phyloP scores from a whole-genome alignment of 1,284 basidiomycete species.

The Trichosporon faecale region DNA sequence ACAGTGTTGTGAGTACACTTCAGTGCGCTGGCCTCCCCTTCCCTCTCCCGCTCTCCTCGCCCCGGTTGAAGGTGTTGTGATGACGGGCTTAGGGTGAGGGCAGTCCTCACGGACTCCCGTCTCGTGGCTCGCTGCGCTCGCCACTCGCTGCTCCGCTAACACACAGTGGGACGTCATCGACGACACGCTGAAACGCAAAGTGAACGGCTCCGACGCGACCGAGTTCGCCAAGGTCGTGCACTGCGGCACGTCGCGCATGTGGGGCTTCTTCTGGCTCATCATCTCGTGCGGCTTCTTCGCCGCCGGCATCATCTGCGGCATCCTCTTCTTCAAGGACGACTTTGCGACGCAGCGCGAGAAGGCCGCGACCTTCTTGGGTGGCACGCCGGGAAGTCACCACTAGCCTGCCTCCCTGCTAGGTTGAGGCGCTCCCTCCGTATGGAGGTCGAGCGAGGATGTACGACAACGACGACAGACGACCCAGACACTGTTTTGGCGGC shows the following conservation, averaged over 20 bases:
- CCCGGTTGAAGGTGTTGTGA: no score
- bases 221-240: conserved; percentile 85
- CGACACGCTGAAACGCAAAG: conserved; percentile 86
- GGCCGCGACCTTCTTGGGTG: conserved; percentile 46
- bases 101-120: no score
- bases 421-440: no score
- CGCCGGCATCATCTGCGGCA: conserved; percentile 73
- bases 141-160: conserved; percentile 12
- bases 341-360: conserved; percentile 38
- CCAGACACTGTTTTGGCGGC: neutral
- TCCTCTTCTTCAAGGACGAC: conserved; percentile 75
- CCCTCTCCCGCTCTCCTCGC: no score
- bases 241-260: conserved; percentile 54
- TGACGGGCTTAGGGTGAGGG: no score
- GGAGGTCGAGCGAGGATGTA: neutral
- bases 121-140: no score
- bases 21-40: no score
- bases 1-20: conserved; percentile 52
- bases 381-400: conserved; percentile 18
- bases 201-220: conserved; percentile 86
- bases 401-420: no score
- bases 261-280: conserved; percentile 79
- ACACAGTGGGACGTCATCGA: conserved; percentile 80
- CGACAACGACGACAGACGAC: neutral
- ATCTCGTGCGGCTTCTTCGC: conserved; percentile 77